These are phyloP conservation scores for Penicillium sp. DNA, from an alignment of 2,329 filamentous ascomycete species.

Conservation along the genomic window DNA sequence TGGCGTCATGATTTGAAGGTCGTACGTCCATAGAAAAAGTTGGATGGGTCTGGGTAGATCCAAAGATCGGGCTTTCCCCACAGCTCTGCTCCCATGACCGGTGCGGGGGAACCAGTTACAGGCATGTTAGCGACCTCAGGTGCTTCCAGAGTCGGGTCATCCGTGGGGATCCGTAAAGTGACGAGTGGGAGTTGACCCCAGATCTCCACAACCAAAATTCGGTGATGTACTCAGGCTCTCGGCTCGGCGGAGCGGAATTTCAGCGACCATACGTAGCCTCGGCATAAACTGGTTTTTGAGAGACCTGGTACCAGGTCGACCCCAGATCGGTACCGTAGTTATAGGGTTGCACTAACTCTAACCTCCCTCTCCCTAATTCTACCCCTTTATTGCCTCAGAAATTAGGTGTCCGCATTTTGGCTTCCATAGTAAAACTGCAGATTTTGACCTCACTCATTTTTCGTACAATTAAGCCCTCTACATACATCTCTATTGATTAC, in stretches of 20 bases:
- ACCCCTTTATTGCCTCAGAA: too few relatives aligned
- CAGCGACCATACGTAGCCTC: neutral
- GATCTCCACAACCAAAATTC: neutral
- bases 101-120: neutral
- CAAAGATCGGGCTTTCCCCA: neutral
- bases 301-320: too few relatives aligned
- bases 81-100: neutral
- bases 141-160: neutral
- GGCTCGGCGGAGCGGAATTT: constrained; percentile 21
- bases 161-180: neutral
- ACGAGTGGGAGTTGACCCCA: neutral
- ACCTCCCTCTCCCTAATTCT: too few relatives aligned
- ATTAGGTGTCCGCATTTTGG: too few relatives aligned
- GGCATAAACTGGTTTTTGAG: neutral
- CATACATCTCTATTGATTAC: too few relatives aligned
- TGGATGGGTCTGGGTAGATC: neutral
- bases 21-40: neutral
- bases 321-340: too few relatives aligned
- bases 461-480: too few relatives aligned
- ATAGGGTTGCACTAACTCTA: too few relatives aligned
- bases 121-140: neutral
- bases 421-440: too few relatives aligned
- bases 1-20: neutral
- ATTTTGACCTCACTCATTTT: too few relatives aligned
- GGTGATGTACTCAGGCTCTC: neutral